Base-by-base conservation (phyloP, 2,329 filamentous ascomycete genomes). In the Rhinocladiella similis region DNA sequence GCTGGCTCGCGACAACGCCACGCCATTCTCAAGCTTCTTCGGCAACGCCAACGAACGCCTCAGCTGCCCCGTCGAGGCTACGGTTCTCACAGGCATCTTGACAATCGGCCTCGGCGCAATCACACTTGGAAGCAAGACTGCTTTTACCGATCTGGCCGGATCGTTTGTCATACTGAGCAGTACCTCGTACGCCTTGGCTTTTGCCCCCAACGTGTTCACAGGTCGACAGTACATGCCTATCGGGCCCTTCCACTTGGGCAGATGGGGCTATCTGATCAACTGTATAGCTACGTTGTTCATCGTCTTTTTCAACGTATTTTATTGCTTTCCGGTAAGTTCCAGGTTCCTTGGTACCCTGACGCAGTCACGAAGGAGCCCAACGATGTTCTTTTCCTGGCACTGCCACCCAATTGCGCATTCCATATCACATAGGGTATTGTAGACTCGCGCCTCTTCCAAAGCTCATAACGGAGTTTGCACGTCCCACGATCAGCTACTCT, bases 81-180 rank as follows among this genome's bases (percentile, higher is more conserved):
- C 81, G 0, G 56, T 86, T 1, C 72, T 77, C 5, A 80, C 78
- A 72, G 71, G 75, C 1, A 57, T 73, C 27, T 52, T 85, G 2
- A 75, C 78, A 50, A 82, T 81, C 1, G 75, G 75, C 29, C 74
- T 84, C 5, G 81, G 81, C 10, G 53, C 80, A 53, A 83, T 84
- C 61, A 80, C 82, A 19, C 36, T 65, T 13, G 63, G 61, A 47
- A 58, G 52, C 51, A 49, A 33, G 10, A 63, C 61, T 3, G 82
- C 81, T 2, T 84, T 85, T 69, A 75, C 77, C 60, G 80, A 81
- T 62, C 75, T 85, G 25, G 78, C 82, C 3, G 81, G 81, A 22
- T 83, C 80, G 29, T 85, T 83, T 67, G 79, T 83, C 57, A 78
- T 83, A 60, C 70, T 84, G 19, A 82, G 79, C 12, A 78, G 78